Evolutionary conservation across 148 eudicot species (phyloP), one percentile per base, ranked within the genome.

Genomic region (Camellia lanceoleosa): DNA sequence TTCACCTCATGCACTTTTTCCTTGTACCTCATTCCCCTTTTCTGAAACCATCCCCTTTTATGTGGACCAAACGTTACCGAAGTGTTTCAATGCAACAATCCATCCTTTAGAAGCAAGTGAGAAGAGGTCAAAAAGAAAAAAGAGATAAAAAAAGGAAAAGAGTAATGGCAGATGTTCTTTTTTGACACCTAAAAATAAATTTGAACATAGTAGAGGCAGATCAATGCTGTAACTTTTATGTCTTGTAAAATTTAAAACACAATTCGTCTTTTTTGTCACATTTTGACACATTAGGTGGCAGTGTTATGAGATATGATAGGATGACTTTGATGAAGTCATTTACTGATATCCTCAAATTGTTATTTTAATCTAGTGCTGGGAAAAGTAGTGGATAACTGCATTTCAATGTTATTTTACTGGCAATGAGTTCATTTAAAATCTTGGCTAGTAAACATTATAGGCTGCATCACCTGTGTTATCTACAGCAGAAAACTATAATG

Each of bases 351-450:
- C 58, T 7, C 2, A 55, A 7, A 55, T 55, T 55, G 13, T 55
- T 55, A 7, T 55, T 10, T 55, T 60, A 60, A 20, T 3, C 8
- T 11, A 58, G 6, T 60, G 64, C 64, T 16, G 19, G 13, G 38
- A 63, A 63, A 63, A 5, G 38, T 63, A 63, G 8, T 7, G 12
- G 41, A 49, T 71, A 49, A 47, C 14, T 18, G 51, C 60, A 51
- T 60, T 52, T 72, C 20, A 73, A 78, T 66, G 56, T 78, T 73
- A 6, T 56, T 72, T 65, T 54, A 38, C 30, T 81, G 23, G 63
- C 43, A 2, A n/a, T 13, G 43, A 30, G 18, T 72, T 11, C 43
- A 49, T 23, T 72, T 52, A 15, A 72, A 72, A n/a, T 52, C 43
- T 14, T 30, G 4, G n/a, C 52, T 23, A 11, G n/a, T 19, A 42